These are phyloP conservation scores for Sophora flavescens DNA, from an alignment of 306 rosid genomes.

Conservation along the genomic window DNA sequence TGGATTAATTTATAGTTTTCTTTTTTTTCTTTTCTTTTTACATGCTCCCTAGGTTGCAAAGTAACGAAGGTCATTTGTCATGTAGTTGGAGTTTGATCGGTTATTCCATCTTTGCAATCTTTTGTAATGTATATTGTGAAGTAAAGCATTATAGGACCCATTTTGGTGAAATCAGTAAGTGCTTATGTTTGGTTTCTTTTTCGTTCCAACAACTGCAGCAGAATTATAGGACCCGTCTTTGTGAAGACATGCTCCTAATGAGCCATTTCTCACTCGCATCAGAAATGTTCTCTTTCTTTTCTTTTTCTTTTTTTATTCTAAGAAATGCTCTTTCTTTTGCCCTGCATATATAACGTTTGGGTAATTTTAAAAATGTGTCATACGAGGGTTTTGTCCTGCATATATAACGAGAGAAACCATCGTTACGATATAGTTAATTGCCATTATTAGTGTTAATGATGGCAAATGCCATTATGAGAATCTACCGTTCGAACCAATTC, in stretches of 20 bases:
- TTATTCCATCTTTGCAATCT: constrained; percentile 25
- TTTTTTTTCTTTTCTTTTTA: constrained; percentile 40
- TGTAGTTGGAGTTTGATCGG: constrained; percentile 39
- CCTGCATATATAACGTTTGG: too few relatives aligned
- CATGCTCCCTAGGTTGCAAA: constrained; percentile 48
- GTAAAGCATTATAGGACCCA: constrained; percentile 25
- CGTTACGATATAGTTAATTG: too few relatives aligned
- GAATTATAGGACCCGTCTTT: background rate
- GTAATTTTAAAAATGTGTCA: too few relatives aligned
- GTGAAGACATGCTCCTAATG: background rate
- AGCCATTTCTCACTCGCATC: background rate
- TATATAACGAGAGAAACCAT: too few relatives aligned
- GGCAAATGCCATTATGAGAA: too few relatives aligned
- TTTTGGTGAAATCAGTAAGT: constrained; percentile 8
- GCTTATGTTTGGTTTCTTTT: constrained; percentile 25
- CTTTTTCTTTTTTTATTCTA: too few relatives aligned
- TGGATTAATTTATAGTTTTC: constrained; percentile 53
- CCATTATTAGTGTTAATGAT: too few relatives aligned
- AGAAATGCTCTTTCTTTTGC: too few relatives aligned
- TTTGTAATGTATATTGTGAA: constrained; percentile 49
- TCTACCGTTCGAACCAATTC: too few relatives aligned
- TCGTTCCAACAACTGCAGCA: background rate
- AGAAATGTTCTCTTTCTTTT: too few relatives aligned
- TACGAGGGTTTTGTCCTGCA: too few relatives aligned
- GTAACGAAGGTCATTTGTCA: constrained; percentile 41